phyloP scores from a whole-genome alignment of 2,329 filamentous ascomycete genomes.

The Taxawa tesnikishii region DNA sequence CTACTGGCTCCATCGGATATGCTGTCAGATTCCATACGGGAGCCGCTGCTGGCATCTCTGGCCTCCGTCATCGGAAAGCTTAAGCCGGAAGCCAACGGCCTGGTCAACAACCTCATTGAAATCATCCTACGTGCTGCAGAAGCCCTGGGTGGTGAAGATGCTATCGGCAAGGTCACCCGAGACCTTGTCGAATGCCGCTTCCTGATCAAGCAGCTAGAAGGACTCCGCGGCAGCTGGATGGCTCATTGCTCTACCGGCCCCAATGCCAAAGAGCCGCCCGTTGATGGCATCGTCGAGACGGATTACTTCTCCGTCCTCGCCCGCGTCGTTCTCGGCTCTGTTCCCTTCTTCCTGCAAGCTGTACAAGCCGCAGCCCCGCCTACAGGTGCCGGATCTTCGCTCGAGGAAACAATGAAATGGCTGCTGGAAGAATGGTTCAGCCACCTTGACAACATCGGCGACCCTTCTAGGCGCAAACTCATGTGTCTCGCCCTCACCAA shows the following conservation, averaged over 20 bases:
- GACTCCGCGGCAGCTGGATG: conserved; percentile 39
- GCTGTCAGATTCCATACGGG: conserved; percentile 28
- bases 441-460: conserved; percentile 55
- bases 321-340: conserved; percentile 62
- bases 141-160: conserved; percentile 36
- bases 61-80: conserved; percentile 29
- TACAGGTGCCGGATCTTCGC: conserved; percentile 3
- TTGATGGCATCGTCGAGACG: conserved; percentile 65
- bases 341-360: conserved; percentile 50
- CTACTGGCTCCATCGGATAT: conserved; percentile 34
- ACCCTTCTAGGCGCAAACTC: conserved; percentile 55
- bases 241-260: conserved; percentile 75
- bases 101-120: conserved; percentile 34
- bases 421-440: conserved; percentile 51
- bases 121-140: conserved; percentile 37
- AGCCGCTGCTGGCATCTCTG: conserved; percentile 24
- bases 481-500: conserved; percentile 61
- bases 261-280: conserved; percentile 52
- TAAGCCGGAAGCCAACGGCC: conserved; percentile 35
- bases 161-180: conserved; percentile 36
- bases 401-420: conserved; percentile 31
- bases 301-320: conserved; percentile 79
- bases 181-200: conserved; percentile 47
- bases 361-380: conserved; percentile 24
- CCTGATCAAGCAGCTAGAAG: conserved; percentile 40